Percentiles rank a stretch among this genome's conserved stretches.
Conservation (phyloP, 108 stramenopile species). For the Cyclostephanos tholiformis region DNA sequence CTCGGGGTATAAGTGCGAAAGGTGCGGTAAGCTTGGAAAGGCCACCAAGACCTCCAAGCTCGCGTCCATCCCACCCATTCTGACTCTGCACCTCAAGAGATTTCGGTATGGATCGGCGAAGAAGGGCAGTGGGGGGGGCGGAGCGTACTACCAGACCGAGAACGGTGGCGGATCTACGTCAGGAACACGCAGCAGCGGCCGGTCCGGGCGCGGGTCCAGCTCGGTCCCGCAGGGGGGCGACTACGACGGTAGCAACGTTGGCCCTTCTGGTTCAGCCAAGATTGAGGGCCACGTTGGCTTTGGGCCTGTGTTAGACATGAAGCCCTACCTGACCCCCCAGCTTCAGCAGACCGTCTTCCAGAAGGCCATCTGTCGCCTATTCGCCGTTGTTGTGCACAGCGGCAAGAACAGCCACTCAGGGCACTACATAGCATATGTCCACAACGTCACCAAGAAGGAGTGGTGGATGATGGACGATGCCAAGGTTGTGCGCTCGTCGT, state of each 20-base stretch:
- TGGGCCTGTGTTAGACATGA: constrained; percentile 67
- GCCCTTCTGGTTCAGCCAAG: constrained; percentile 84
- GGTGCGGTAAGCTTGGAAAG: constrained; percentile 78
- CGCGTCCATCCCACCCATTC: constrained; percentile 83
- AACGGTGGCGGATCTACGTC: constrained; percentile 5
- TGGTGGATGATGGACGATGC: constrained; percentile 95
- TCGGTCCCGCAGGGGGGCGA: constrained; percentile 8
- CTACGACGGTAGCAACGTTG: constrained; percentile 28
- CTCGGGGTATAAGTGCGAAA: constrained; percentile 88
- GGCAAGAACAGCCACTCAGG: constrained; percentile 88
- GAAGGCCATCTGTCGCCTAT: constrained; percentile 81
- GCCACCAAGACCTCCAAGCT: constrained; percentile 85
- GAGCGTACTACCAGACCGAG: constrained; percentile 6
- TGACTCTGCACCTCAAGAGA: constrained; percentile 86
- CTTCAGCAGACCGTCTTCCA: constrained; percentile 60
- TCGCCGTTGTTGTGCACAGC: constrained; percentile 87
- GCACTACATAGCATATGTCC: constrained; percentile 81
- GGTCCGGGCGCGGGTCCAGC: constrained; percentile 5
- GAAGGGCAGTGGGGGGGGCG: constrained; percentile 2
- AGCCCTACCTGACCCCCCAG: constrained; percentile 73
- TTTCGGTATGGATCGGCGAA: constrained; percentile 74
- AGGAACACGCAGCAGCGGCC: constrained; percentile 11
- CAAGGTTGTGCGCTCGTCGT: constrained; percentile 57
- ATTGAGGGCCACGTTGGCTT: constrained; percentile 89
- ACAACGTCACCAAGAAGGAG: constrained; percentile 75